phyloP scores from a whole-genome alignment of 495 filamentous ascomycete genomes.

The Aspergillus diversus region DNA sequence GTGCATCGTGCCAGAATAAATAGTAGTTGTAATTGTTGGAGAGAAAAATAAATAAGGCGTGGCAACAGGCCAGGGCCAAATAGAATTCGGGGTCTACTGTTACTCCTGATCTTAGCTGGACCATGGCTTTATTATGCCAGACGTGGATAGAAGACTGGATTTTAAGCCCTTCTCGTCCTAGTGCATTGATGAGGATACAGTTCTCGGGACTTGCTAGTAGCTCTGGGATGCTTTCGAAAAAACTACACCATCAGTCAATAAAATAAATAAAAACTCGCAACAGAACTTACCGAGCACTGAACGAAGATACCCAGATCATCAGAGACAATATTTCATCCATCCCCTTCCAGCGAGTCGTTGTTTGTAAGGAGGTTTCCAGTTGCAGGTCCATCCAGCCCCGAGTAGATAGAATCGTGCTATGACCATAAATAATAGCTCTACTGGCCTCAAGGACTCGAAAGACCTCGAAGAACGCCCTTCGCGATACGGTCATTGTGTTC shows the following conservation, averaged over 20 bases:
- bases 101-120: neutral
- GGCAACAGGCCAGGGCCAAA: slow-evolving; percentile 1
- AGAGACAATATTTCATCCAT: slow-evolving; percentile 2
- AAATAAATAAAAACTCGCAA: neutral
- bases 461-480: slow-evolving; percentile 2
- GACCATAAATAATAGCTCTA: slow-evolving; percentile 8
- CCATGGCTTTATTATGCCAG: slow-evolving; percentile 4
- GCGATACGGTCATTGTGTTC: neutral
- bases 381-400: neutral
- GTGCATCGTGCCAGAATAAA: neutral
- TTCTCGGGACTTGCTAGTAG: neutral
- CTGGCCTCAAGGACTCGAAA: slow-evolving; percentile 1
- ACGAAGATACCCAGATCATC: neutral
- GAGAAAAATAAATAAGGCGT: slow-evolving; percentile 3
- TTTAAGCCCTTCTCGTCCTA: neutral
- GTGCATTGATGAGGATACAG: neutral
- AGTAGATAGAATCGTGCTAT: neutral
- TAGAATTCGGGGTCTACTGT: neutral
- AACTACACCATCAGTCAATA: neutral
- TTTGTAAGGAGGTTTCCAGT: neutral
- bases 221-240: neutral
- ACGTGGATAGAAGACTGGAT: slow-evolving; percentile 4
- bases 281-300: slow-evolving; percentile 5
- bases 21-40: slow-evolving; percentile 11
- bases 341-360: neutral